Percentiles rank a stretch among this genome's conserved stretches.
Evolutionary conservation across 2,329 filamentous ascomycete genomes (phyloP).

Genomic region (Gaeumannomyces tritici): DNA sequence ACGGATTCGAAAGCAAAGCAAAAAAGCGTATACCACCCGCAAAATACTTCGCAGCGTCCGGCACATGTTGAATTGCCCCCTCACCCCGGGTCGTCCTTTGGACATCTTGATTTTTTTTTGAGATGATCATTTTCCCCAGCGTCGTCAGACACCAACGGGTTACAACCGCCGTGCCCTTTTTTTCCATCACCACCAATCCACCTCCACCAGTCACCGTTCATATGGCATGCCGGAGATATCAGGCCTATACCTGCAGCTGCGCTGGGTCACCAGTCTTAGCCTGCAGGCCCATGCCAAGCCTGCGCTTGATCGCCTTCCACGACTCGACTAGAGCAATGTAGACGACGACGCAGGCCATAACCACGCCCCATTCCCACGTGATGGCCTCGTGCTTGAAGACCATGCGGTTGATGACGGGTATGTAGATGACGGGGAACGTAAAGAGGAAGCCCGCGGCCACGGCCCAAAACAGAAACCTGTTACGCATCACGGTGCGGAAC

Average conservation of each 20-base stretch:
- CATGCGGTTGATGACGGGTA: slow-evolving; percentile 36
- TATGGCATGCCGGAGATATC: neutral
- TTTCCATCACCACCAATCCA: neutral
- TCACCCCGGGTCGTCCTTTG: neutral
- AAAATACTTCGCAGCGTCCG: neutral
- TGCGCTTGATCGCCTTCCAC: slow-evolving; percentile 59
- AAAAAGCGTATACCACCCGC: neutral
- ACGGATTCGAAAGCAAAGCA: neutral
- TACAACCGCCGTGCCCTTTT: neutral
- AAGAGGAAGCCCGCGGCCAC: slow-evolving; percentile 24
- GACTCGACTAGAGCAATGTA: slow-evolving; percentile 54
- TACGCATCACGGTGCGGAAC: slow-evolving; percentile 50
- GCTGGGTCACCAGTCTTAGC: neutral
- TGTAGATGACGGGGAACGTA: slow-evolving; percentile 30
- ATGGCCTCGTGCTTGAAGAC: slow-evolving; percentile 42
- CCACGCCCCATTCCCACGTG: slow-evolving; percentile 60
- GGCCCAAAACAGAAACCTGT: slow-evolving; percentile 51
- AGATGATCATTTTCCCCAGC: neutral
- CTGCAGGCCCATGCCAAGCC: neutral
- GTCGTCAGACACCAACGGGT: neutral
- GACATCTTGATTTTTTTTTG: neutral
- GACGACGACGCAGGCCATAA: slow-evolving; percentile 42
- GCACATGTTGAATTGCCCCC: neutral
- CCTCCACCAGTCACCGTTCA: neutral
- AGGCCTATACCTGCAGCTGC: neutral